Base-by-base conservation (phyloP, 257 asterid genomes). In the Rubia yunnanensis region DNA sequence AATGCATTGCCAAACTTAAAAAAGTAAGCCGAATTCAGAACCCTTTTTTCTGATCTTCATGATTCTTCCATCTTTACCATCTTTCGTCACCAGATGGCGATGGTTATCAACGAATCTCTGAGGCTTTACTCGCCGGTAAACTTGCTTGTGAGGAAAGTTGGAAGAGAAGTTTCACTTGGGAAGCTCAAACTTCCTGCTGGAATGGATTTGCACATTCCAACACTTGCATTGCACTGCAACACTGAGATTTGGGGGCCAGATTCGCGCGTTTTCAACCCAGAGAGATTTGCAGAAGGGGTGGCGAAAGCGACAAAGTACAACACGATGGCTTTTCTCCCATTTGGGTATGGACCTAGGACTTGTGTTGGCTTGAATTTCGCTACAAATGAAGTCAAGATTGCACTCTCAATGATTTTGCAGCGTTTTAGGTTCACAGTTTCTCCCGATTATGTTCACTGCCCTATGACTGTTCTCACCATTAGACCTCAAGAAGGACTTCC, bases 311-410 rank as follows among this genome's bases (percentile, higher is more conserved):
- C 78, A 23, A 77, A 69, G 31, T 22, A 56, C 1, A 66, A 70
- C 35, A 7, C 63, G 10, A 15, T 20, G 14, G 72, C 72, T 9
- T 73, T 39, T 70, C 65, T 63, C 34, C 75, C 81, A 17, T 77
- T 72, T 52, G 75, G 75, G 10, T 55, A 14, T 14, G 81, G 81
- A 8, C 81, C 73, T 6, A 69, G 75, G n/a, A 72, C 68, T 10
- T 77, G 78, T 23, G 70, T 77, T 6, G 81, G 81, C 26, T 22
- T 56, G 38, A 77, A 73, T 18, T 77, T 73, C 48, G 74, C 78
- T 2, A 60, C 50, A 0, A 65, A 53, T 9, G 73, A 69, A 55
- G 36, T 66, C 44, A 72, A 72, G 70, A 69, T 68, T 7, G 70
- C 66, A 26, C 50, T 68, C 60, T 30, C 78, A 8, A 73, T 73